phyloP scores from a whole-genome alignment of 2,329 filamentous ascomycete species.

The Diaporthe citri region DNA sequence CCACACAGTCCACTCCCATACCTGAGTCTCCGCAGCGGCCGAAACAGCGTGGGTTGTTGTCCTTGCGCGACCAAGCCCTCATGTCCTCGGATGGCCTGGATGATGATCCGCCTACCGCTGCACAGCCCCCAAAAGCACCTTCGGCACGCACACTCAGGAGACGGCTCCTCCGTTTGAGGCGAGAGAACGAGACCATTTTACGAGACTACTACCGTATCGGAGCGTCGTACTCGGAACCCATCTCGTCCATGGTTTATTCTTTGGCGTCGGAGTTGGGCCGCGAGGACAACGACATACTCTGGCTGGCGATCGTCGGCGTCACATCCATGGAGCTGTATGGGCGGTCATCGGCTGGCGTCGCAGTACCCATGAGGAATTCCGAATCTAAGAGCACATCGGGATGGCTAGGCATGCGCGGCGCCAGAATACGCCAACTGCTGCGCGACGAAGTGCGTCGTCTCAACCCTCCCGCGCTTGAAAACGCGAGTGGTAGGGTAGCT shows the following conservation, averaged over 20 bases:
- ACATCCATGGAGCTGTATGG: constrained; percentile 95
- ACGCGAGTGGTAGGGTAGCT: constrained; percentile 69
- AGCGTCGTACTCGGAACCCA: constrained; percentile 92
- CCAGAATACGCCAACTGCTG: constrained; percentile 85
- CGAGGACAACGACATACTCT: constrained; percentile 96
- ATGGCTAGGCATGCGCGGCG: constrained; percentile 86
- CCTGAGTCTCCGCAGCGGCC: constrained; percentile 73
- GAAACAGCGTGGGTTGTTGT: constrained; percentile 70
- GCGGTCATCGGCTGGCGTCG: constrained; percentile 83
- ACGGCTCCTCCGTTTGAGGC: constrained; percentile 79
- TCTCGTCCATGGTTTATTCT: constrained; percentile 94
- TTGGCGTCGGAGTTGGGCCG: constrained; percentile 93
- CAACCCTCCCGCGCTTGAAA: constrained; percentile 79
- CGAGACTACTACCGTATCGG: constrained; percentile 88
- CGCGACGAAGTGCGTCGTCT: constrained; percentile 94
- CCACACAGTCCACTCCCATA: constrained; percentile 73
- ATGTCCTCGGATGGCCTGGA: constrained; percentile 61
- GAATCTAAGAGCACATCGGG: constrained; percentile 72
- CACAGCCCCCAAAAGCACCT: constrained; percentile 70
- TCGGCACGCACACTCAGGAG: constrained; percentile 80
- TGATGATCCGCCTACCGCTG: constrained; percentile 68
- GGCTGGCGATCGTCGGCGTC: constrained; percentile 94
- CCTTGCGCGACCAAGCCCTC: constrained; percentile 61
- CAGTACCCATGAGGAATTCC: constrained; percentile 68
- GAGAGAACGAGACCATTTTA: constrained; percentile 81